Evolutionary conservation across 2,329 filamentous ascomycete species (phyloP).

Genomic region (Nemania abortiva): DNA sequence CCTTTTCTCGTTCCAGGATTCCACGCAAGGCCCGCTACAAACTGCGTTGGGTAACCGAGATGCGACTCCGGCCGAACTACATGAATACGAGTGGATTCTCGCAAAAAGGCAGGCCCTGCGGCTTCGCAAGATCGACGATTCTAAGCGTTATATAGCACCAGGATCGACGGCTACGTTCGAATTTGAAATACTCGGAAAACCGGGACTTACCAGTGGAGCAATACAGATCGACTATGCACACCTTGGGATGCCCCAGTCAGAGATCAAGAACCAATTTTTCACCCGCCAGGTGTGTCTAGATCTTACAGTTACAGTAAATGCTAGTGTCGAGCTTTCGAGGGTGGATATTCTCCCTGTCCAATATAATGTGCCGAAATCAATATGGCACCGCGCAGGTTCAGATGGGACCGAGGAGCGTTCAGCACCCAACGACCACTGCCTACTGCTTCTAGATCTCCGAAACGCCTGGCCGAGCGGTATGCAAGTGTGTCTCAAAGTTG

Average conservation of each 20-base stretch:
- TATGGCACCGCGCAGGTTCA: conserved; percentile 65
- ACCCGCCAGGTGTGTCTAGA: conserved; percentile 86
- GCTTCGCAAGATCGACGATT: conserved; percentile 63
- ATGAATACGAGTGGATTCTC: conserved; percentile 86
- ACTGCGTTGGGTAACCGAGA: conserved; percentile 81
- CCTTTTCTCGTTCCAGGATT: conserved; percentile 90
- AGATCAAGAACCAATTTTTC: conserved; percentile 80
- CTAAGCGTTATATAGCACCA: conserved; percentile 72
- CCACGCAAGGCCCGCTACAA: conserved; percentile 82
- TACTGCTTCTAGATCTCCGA: conserved; percentile 84
- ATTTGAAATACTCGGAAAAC: conserved; percentile 87
- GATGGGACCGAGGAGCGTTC: conserved; percentile 52
- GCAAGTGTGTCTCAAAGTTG: conserved; percentile 70
- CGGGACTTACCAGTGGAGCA: conserved; percentile 81
- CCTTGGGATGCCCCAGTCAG: conserved; percentile 76
- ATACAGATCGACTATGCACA: conserved; percentile 90
- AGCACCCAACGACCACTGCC: conserved; percentile 74
- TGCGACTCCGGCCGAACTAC: conserved; percentile 80
- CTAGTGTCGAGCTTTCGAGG: conserved; percentile 83
- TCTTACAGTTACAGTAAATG: conserved; percentile 90
- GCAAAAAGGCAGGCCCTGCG: conserved; percentile 78
- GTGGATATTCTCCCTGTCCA: conserved; percentile 83
- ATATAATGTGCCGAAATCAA: conserved; percentile 69
- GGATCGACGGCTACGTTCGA: conserved; percentile 78
- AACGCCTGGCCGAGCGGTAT: conserved; percentile 91